A percentile compares a stretch with the other conserved stretches of the same genome.
These are phyloP conservation scores for Mallotus japonicus DNA, from an alignment of 441 rosid genomes.

Conservation along the genomic window DNA sequence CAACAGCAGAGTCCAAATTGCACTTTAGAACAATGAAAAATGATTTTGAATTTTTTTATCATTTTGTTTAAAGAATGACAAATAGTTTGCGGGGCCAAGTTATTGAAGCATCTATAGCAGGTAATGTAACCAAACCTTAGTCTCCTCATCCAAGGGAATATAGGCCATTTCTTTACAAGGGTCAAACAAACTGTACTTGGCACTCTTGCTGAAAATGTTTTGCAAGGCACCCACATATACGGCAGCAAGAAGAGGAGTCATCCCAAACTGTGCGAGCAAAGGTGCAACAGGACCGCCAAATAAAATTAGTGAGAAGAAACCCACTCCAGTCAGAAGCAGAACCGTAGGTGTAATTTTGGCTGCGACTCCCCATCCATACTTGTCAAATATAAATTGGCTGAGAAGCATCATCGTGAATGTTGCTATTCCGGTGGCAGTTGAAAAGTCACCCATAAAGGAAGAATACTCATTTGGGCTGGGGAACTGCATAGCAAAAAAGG, in stretches of 20 bases:
- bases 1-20: background rate
- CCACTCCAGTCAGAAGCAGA: constrained; percentile 77
- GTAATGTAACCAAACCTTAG: constrained; percentile 57
- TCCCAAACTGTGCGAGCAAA: constrained; percentile 58
- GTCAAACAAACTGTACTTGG: constrained; percentile 95
- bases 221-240: constrained; percentile 97
- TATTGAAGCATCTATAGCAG: background rate
- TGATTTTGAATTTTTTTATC: background rate
- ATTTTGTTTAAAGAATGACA: background rate
- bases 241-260: constrained; percentile 97
- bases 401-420: constrained; percentile 96
- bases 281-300: constrained; percentile 78
- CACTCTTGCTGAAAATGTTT: constrained; percentile 99
- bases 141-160: constrained; percentile 91
- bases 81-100: background rate
- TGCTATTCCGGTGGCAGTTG: constrained; percentile 88
- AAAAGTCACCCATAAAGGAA: constrained; percentile 98
- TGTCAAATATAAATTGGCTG: constrained; percentile 76
- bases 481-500: constrained; percentile 43
- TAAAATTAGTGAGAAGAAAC: constrained; percentile 81
- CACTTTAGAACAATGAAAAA: too few relatives aligned
- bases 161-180: constrained; percentile 99
- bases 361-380: constrained; percentile 98
- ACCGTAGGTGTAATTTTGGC: constrained; percentile 95
- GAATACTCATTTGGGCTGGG: constrained; percentile 98